A percentile compares a stretch with the other conserved stretches of the same genome.
Evolutionary conservation across 2,329 filamentous ascomycete species (phyloP).

Genomic region (Metarhizium robertsii): DNA sequence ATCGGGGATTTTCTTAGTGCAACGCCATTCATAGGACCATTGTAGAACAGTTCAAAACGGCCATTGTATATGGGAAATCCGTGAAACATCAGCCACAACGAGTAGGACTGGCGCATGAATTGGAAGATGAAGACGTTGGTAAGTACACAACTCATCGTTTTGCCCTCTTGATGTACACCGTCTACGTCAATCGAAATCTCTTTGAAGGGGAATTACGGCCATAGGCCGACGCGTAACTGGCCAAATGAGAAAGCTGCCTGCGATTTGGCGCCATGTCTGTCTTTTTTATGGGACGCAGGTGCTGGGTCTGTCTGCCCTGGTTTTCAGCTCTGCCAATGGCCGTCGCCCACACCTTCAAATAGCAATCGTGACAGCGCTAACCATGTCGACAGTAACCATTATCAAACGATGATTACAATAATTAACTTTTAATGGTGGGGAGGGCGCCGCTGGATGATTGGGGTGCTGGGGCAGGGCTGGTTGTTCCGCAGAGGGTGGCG

Average conservation of each 20-base stretch:
- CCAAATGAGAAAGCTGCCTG: background rate
- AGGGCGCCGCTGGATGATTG: slow-evolving; percentile 5
- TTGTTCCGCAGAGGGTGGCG: slow-evolving; percentile 1
- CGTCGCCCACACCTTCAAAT: background rate
- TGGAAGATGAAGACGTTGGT: slow-evolving; percentile 97
- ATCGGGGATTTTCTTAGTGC: slow-evolving; percentile 54
- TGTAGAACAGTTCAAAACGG: slow-evolving; percentile 88
- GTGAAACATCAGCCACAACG: slow-evolving; percentile 98
- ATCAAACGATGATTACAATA: slow-evolving; percentile 50
- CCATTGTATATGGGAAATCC: slow-evolving; percentile 93
- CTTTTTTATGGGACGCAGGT: background rate
- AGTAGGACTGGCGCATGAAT: slow-evolving; percentile 81
- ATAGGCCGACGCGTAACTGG: background rate
- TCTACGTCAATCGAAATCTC: background rate
- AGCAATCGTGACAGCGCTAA: slow-evolving; percentile 6
- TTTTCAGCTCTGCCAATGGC: slow-evolving; percentile 5
- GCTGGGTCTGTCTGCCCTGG: background rate
- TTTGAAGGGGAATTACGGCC: background rate
- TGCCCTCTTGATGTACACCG: background rate
- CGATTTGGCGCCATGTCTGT: background rate
- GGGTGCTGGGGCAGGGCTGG: background rate
- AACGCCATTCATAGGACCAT: slow-evolving; percentile 96
- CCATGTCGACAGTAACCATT: slow-evolving; percentile 36
- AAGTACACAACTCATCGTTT: slow-evolving; percentile 27
- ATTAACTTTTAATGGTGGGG: slow-evolving; percentile 1